Evolutionary conservation across 257 asterid species (phyloP).

Genomic region (Gentiana dahurica): DNA sequence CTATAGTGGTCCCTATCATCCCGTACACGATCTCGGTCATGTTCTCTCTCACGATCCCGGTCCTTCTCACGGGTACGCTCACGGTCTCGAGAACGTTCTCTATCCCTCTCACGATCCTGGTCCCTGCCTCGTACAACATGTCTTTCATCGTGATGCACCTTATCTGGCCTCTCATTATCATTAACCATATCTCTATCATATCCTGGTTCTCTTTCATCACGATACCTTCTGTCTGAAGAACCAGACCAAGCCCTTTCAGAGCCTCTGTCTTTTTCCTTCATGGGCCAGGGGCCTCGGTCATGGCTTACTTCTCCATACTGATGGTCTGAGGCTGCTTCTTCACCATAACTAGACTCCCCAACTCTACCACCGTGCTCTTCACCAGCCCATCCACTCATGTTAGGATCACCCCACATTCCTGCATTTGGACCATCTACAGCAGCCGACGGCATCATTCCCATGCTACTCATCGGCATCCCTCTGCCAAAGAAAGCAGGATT

Average conservation of each 20-base stretch:
- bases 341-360: constrained; percentile 87
- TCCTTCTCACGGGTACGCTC: constrained; percentile 49
- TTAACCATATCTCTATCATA: constrained; percentile 49
- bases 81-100: constrained; percentile 53
- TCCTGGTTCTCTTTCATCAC: constrained; percentile 67
- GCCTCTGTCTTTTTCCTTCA: constrained; percentile 68
- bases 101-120: constrained; percentile 44
- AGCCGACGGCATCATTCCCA: constrained; percentile 81
- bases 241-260: constrained; percentile 82
- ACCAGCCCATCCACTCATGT: constrained; percentile 78
- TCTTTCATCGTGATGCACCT: constrained; percentile 51
- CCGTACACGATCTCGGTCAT: constrained; percentile 44
- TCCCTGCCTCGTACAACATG: no score
- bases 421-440: constrained; percentile 77
- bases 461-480: constrained; percentile 80
- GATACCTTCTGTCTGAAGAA: constrained; percentile 66
- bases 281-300: constrained; percentile 60
- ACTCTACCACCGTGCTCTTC: constrained; percentile 82
- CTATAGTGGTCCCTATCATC: constrained; percentile 35
- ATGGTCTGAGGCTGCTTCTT: constrained; percentile 86
- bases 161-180: constrained; percentile 51
- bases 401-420: constrained; percentile 86
- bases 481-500: constrained; percentile 94
- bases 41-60: constrained; percentile 34
- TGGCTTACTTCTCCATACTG: constrained; percentile 74